Conservation (phyloP, 306 rosid genomes). For the Lithocarpus polystachyus region DNA sequence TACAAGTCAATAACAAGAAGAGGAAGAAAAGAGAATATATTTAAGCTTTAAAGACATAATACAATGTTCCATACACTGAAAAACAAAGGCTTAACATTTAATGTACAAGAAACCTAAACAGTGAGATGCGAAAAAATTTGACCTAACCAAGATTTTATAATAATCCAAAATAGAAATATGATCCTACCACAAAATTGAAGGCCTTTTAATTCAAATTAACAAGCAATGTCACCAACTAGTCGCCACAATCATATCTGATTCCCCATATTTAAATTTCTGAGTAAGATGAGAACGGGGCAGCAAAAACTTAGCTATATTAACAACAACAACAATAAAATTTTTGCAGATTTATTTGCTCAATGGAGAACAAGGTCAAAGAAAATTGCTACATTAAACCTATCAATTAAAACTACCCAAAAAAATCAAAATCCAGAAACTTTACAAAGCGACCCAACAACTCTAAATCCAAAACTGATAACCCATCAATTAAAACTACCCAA, state of each 20-base stretch:
- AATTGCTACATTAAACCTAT: too few relatives aligned
- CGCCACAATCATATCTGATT: neutral
- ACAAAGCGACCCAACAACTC: neutral
- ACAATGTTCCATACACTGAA: neutral
- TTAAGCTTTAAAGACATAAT: neutral
- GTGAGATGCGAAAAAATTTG: neutral
- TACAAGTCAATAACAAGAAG: neutral
- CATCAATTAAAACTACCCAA: neutral
- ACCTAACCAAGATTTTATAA: neutral
- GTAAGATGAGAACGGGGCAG: too few relatives aligned
- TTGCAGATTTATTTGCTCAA: too few relatives aligned
- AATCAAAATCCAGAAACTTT: too few relatives aligned
- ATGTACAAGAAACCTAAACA: neutral
- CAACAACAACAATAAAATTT: too few relatives aligned
- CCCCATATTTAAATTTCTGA: neutral
- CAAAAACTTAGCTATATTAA: too few relatives aligned
- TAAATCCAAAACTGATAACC: neutral
- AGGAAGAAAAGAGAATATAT: neutral
- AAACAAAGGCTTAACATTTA: neutral
- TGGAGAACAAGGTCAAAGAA: too few relatives aligned
- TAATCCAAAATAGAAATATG: neutral
- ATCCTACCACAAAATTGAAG: neutral
- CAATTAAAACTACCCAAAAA: too few relatives aligned
- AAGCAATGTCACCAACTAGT: neutral
- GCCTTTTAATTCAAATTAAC: neutral